Conservation (phyloP, 2,329 filamentous ascomycete genomes). For the Daldinia eschscholtzii region DNA sequence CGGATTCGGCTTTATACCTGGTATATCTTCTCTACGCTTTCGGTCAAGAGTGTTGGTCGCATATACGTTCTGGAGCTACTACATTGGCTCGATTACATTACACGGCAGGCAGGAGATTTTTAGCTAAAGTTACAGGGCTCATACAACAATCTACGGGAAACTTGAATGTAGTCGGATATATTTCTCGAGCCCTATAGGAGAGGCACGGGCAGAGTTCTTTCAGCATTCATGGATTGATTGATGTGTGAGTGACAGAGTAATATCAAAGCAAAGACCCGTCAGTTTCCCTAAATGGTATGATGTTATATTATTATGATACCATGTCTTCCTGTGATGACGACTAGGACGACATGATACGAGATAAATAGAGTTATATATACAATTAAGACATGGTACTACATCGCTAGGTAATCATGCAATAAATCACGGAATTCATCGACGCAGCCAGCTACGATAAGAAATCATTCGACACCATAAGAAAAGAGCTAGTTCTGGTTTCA, state of each 20-base stretch:
- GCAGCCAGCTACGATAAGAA: background rate
- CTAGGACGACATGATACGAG: constrained; percentile 1
- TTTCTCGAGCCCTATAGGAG: background rate
- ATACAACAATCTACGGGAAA: background rate
- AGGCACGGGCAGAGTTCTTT: background rate
- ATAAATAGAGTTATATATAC: background rate
- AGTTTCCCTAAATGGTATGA: background rate
- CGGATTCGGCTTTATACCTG: background rate
- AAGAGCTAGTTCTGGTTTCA: background rate
- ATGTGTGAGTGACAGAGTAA: background rate
- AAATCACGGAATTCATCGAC: background rate
- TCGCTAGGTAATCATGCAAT: background rate
- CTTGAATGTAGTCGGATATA: background rate
- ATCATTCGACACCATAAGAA: background rate
- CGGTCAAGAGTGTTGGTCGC: background rate
- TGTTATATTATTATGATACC: background rate
- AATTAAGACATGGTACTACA: constrained; percentile 3
- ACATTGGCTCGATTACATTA: background rate
- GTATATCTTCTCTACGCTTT: background rate
- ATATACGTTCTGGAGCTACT: no score
- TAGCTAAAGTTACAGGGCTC: background rate
- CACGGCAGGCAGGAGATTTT: background rate
- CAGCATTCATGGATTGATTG: background rate
- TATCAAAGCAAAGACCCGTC: background rate
- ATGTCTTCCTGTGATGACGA: background rate